A percentile compares a stretch with the other conserved stretches of the same genome.
Conservation (phyloP, 2,329 filamentous ascomycete species). For the Xylaria sp. region DNA sequence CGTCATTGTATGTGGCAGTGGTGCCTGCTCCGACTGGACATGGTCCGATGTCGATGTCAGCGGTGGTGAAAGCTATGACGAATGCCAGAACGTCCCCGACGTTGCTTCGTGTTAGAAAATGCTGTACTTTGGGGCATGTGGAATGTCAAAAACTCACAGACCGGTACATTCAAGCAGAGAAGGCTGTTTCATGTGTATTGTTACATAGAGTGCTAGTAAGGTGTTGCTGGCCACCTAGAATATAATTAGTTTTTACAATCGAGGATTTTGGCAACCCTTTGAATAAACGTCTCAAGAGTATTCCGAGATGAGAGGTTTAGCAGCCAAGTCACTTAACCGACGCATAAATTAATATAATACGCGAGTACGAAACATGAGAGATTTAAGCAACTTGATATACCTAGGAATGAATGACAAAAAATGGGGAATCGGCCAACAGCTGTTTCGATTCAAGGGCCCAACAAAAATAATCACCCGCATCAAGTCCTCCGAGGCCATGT, state of each 20-base stretch:
- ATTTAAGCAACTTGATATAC: too few species aligned
- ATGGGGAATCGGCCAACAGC: too few species aligned
- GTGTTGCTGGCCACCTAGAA: background rate
- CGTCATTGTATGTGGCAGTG: slow-evolving; percentile 23
- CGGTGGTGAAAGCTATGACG: slow-evolving; percentile 49
- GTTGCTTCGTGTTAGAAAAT: slow-evolving; percentile 18
- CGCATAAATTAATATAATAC: too few species aligned
- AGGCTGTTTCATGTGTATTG: background rate
- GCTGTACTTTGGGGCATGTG: too few species aligned
- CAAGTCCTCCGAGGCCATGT: too few species aligned
- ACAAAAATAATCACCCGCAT: too few species aligned
- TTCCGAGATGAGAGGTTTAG: background rate
- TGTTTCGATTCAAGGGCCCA: too few species aligned
- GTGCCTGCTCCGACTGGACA: slow-evolving; percentile 26
- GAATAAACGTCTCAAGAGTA: background rate
- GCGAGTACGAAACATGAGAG: too few species aligned
- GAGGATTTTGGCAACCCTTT: background rate
- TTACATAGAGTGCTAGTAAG: background rate
- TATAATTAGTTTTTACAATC: background rate
- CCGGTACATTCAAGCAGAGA: background rate
- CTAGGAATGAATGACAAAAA: too few species aligned
- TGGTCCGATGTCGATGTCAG: slow-evolving; percentile 26
- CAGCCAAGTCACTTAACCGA: background rate
- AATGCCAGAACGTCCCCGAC: slow-evolving; percentile 64
- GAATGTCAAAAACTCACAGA: background rate